Evolutionary conservation across 2,329 filamentous ascomycete species (phyloP).

Genomic region (Ophiostoma perfectum): DNA sequence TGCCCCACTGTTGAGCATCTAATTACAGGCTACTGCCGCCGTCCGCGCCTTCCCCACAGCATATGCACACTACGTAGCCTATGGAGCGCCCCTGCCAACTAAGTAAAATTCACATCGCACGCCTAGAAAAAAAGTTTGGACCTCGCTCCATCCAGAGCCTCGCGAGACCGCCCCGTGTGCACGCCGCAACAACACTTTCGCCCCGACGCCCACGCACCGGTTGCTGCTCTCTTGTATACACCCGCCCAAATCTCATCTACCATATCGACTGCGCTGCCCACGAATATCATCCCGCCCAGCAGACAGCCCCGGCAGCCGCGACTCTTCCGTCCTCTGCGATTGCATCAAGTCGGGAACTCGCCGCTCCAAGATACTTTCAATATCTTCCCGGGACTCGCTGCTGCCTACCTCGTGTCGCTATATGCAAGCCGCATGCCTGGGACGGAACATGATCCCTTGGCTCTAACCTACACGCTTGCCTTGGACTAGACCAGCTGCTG

Average conservation of each 20-base stretch:
- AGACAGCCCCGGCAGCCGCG: too few relatives aligned
- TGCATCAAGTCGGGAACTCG: too few relatives aligned
- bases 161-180: not conserved
- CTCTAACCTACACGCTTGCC: not conserved
- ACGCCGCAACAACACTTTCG: not conserved
- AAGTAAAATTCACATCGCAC: not conserved
- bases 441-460: not conserved
- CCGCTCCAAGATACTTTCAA: too few relatives aligned
- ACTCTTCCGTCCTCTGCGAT: too few relatives aligned
- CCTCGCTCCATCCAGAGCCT: not conserved
- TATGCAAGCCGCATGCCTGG: not conserved
- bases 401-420: not conserved
- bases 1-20: not conserved
- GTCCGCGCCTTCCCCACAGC: conserved; percentile 8
- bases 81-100: not conserved
- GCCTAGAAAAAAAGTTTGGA: not conserved
- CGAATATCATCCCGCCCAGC: too few relatives aligned
- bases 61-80: not conserved
- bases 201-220: too few relatives aligned
- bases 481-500: conserved; percentile 4
- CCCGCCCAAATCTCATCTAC: too few relatives aligned
- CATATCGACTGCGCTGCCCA: too few relatives aligned
- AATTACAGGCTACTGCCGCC: conserved; percentile 7
- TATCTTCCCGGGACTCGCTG: too few relatives aligned
- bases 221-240: too few relatives aligned